Evolutionary conservation across 31 red algal genomes (phyloP), one percentile per base, ranked within the genome.

Genomic region (Asparagopsis taxiformis): DNA sequence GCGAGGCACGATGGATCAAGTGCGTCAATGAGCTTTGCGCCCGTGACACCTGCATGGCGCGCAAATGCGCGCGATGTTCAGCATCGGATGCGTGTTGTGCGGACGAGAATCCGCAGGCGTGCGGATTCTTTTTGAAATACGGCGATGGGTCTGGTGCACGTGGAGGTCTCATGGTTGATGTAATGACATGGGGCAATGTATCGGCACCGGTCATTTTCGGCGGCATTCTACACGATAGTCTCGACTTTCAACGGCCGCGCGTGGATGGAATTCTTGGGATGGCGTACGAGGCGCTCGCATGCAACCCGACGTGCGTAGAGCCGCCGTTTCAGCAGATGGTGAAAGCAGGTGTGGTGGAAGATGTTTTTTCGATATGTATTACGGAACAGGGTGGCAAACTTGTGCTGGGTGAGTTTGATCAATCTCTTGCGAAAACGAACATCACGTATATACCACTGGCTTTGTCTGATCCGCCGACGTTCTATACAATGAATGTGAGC

Each of bases 271-370:
- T 92, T 30, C 55, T 86, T 46, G 88, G 88, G 16, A 37, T 92
- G 24, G 72, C 88, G 3, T 86, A 74, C 65, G 53, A 73, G 7
- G 21, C 84, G 6, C 84, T 92, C 11, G 81, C 88, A 1, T 92
- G 88, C 58, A 92, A 92, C 56, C 88, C 93, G 29, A 87, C 93
- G 1, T 97, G 93, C 35, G 75, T 97, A 23, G 83, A 83, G 37
- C 93, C 93, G 1, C 73, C 84, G 23, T 93, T 97, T 75, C 88
- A 97, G 70, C 72, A 85, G 49, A 85, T 93, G 89, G 84, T 92
- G 46, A 76, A 80, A 36, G 65, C 79, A 29, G 85, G 85, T 55
- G 69, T 77, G 20, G 69, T 97, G 19, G 37, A 69, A 9, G 82
- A 97, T 51, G 84, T 67, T 53, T 97, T 97, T 62, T 51, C 89